Evolutionary conservation across 495 filamentous ascomycete genomes (phyloP), one percentile per base, ranked within the genome.

Genomic region (Aspergillus saccharolyticus): DNA sequence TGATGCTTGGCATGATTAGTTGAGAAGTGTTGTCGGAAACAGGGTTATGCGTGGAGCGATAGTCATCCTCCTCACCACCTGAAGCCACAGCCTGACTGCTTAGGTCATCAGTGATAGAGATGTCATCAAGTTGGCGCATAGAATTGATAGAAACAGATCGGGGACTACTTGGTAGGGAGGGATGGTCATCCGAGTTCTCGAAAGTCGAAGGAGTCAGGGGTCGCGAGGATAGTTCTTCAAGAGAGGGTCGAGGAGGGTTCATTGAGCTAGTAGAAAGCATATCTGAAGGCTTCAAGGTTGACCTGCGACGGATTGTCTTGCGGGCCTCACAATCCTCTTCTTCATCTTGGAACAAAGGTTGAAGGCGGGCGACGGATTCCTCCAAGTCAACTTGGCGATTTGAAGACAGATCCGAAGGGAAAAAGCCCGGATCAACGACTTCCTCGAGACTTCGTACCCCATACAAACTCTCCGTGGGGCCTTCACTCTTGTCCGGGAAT

Each of bases 1-100:
- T 87, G 62, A 99, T 90, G 68, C 90, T 96, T 9, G 94, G 94
- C 95, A 99, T 99, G 60, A 99, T 88, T 16, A 99, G 81, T 70
- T 97, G 93, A 28, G 93, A 90, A 17, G 83, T 83, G 61, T 80
- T 85, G 54, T 72, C 74, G 22, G 63, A 59, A 17, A 54, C 64
- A 19, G 67, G 47, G 25, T 60, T 65, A 20, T 70, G 68, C 19
- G 68, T 61, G 3, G 61, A 54, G 2, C 60, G 44, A 16, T 55
- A 55, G 19, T 67, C 67, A 28, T 78, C 73, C 15, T 74, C 73
- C 30, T 78, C 76, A 24, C 80, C 79, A 18, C 76, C 75, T 2
- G 78, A 82, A 25, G 62, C 68, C 49, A 83, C 62, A 12, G 74
- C 74, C 48, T 83, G 74, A 55, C 77, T 78, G 33, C 67, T 70